Conservation (phyloP, 441 rosid species). For the Populus hybrid region DNA sequence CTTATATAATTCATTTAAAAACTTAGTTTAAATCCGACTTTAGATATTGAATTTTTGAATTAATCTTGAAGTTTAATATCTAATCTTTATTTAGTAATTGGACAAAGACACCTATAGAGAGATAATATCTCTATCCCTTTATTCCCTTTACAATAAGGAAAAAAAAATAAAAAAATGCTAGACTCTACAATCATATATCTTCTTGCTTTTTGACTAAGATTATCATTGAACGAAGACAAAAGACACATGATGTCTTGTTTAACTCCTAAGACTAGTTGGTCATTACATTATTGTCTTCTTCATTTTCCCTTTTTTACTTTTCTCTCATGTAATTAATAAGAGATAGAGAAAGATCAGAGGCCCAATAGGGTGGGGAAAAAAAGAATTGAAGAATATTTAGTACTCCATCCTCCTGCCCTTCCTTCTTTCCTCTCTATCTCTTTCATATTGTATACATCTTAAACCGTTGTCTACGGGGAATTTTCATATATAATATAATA, state of each 20-base stretch:
- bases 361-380: not conserved
- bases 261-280: not conserved
- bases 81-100: not conserved
- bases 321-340: not conserved
- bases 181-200: not conserved
- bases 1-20: no score
- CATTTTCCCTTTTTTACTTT: not conserved
- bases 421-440: not conserved
- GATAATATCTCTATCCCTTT: conserved; percentile 2
- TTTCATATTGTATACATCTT: not conserved
- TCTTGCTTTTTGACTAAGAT: conserved; percentile 1
- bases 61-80: not conserved
- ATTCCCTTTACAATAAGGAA: not conserved
- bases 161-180: not conserved
- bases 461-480: conserved; percentile 15
- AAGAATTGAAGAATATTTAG: not conserved
- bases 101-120: not conserved
- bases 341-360: not conserved
- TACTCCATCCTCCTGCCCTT: not conserved
- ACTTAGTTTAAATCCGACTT: no score
- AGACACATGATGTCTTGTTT: not conserved
- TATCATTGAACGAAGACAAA: not conserved
- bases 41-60: not conserved
- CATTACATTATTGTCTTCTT: not conserved
- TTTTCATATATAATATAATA: not conserved